These are phyloP conservation scores for Stromatinia cepivora DNA, from an alignment of 2,329 filamentous ascomycete genomes.

Conservation along the genomic window DNA sequence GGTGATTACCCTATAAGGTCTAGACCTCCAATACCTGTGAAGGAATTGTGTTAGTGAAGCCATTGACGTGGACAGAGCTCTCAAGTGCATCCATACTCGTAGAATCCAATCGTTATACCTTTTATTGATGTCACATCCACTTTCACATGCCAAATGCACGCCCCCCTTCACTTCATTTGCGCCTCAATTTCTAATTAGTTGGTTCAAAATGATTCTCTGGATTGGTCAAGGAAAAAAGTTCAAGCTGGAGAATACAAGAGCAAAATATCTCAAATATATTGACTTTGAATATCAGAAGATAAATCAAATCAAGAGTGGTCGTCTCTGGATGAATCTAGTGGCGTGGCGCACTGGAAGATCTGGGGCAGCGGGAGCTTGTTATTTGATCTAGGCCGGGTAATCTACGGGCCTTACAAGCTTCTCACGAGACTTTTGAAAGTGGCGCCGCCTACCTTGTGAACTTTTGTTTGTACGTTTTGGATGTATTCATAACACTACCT, in stretches of 20 bases:
- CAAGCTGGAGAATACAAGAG: not conserved
- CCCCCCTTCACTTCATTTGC: not conserved
- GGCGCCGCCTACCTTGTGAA: not conserved
- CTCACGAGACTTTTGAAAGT: not conserved
- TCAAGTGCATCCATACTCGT: conserved; percentile 9
- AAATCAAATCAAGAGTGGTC: not conserved
- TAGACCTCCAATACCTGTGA: not conserved
- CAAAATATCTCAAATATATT: not conserved
- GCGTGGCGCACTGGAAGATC: not conserved
- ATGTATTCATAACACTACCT: not conserved
- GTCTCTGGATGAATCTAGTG: not conserved
- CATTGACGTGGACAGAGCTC: conserved; percentile 21
- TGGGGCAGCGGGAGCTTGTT: conserved; percentile 6
- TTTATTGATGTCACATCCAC: conserved; percentile 21
- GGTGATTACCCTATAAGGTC: not conserved
- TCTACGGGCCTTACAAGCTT: conserved; percentile 4
- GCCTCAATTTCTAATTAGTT: not conserved
- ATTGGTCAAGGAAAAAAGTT: not conserved
- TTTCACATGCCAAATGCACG: conserved; percentile 18
- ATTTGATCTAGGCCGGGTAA: not conserved
- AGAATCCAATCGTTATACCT: conserved; percentile 15
- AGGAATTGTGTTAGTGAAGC: not conserved
- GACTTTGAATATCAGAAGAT: not conserved
- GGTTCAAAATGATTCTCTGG: not conserved
- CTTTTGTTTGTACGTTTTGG: not conserved